These are phyloP conservation scores for Physcomitrium patens DNA, from an alignment of 225 moss, liverwort and hornwort genomes.

Conservation along the genomic window DNA sequence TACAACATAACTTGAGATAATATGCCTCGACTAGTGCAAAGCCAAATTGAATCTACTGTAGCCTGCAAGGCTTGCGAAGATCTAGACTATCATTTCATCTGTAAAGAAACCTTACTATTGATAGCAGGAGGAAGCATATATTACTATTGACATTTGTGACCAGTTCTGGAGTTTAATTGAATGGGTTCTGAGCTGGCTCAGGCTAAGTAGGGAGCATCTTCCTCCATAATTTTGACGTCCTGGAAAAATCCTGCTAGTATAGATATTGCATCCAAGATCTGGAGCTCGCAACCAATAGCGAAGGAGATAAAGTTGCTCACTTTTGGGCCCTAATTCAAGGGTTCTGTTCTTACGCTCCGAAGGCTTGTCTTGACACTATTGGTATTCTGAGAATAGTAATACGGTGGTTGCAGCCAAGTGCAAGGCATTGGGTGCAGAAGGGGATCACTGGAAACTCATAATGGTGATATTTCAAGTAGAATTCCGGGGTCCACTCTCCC, in stretches of 20 bases:
- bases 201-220: too few relatives aligned
- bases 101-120: too few relatives aligned
- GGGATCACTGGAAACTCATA: background rate
- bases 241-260: background rate
- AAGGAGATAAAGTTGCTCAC: constrained; percentile 1
- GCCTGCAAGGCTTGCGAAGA: too few relatives aligned
- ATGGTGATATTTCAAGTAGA: background rate
- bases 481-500: background rate
- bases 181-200: too few relatives aligned
- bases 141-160: too few relatives aligned
- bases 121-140: too few relatives aligned
- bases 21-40: too few relatives aligned
- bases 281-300: background rate
- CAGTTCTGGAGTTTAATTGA: too few relatives aligned
- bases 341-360: constrained; percentile 17
- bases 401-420: background rate
- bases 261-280: background rate
- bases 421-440: background rate
- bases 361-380: background rate
- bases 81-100: too few relatives aligned
- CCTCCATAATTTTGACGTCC: too few relatives aligned
- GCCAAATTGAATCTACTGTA: too few relatives aligned
- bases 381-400: background rate
- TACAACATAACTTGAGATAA: too few relatives aligned
- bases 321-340: constrained; percentile 20